Conservation (phyloP, 768 basidiomycete genomes). For the Bullera alba region DNA sequence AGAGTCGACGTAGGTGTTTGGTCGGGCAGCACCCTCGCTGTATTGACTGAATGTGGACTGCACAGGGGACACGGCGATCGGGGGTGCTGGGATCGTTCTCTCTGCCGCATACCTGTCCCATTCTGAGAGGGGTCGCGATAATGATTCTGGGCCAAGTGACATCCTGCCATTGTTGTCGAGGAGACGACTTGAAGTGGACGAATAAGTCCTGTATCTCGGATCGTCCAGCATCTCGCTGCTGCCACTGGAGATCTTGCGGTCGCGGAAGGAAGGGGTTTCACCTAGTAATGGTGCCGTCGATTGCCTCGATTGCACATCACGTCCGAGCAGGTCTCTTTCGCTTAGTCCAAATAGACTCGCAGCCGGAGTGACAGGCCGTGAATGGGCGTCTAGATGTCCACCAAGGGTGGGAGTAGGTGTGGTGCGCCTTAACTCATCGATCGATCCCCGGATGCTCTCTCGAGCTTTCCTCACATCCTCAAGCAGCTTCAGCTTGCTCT, state of each 20-base stretch:
- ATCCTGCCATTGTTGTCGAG: not conserved
- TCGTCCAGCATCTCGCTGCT: not conserved
- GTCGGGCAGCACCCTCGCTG: too few species aligned
- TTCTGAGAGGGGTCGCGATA: not conserved
- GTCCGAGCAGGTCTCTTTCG: not conserved
- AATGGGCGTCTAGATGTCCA: conserved; percentile 15
- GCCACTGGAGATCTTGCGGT: not conserved
- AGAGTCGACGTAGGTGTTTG: too few species aligned
- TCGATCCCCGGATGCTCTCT: conserved; percentile 26
- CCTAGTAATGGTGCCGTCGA: not conserved
- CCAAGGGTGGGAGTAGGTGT: conserved; percentile 59
- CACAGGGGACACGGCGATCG: not conserved
- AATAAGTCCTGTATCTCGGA: not conserved
- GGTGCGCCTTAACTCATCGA: conserved; percentile 50
- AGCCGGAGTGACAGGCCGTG: conserved; percentile 1
- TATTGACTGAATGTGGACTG: not conserved
- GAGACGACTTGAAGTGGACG: not conserved
- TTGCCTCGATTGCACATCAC: not conserved
- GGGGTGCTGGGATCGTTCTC: not conserved
- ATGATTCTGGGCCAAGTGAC: not conserved
- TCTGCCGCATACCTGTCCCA: not conserved
- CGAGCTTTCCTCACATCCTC: conserved; percentile 40
- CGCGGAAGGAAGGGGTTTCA: not conserved
- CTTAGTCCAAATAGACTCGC: not conserved
- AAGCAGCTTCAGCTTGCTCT: conserved; percentile 38